These are phyloP conservation scores for Eucalyptus tenuipes DNA, from an alignment of 345 rosid genomes.

Conservation along the genomic window DNA sequence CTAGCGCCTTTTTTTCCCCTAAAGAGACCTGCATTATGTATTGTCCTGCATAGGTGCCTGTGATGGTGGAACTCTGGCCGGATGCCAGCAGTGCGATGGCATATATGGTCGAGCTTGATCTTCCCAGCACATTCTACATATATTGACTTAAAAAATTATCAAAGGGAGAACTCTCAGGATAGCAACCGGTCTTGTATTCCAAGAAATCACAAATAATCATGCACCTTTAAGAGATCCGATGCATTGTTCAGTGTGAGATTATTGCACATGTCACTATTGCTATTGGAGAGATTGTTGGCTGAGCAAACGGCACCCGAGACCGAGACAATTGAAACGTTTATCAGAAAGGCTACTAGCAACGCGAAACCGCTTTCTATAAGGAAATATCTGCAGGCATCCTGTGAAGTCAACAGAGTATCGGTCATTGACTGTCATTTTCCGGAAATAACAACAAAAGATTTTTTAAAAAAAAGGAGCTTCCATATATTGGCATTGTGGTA, in stretches of 20 bases:
- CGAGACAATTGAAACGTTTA: constrained; percentile 35
- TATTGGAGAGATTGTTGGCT: constrained; percentile 3
- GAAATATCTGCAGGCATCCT: constrained; percentile 47
- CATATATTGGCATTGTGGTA: background rate
- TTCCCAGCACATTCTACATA: constrained; percentile 51
- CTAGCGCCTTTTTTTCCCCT: too few relatives aligned
- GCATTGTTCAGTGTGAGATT: constrained; percentile 39
- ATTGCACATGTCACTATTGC: constrained; percentile 11
- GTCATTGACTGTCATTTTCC: background rate
- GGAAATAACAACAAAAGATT: background rate
- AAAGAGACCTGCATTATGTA: constrained; percentile 44
- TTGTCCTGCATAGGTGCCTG: constrained; percentile 68
- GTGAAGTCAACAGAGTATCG: background rate
- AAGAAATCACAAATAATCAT: background rate
- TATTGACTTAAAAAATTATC: background rate
- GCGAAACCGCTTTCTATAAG: constrained; percentile 55
- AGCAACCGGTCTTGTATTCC: background rate
- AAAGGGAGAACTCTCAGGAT: background rate
- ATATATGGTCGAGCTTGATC: constrained; percentile 40
- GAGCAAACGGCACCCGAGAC: constrained; percentile 44
- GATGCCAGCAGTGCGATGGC: constrained; percentile 59
- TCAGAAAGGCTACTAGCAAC: constrained; percentile 40
- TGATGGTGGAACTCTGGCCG: constrained; percentile 56
- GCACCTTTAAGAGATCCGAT: constrained; percentile 55
- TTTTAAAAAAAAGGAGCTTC: background rate